phyloP scores from a whole-genome alignment of 2,329 filamentous ascomycete species.

The Sclerotinia borealis region DNA sequence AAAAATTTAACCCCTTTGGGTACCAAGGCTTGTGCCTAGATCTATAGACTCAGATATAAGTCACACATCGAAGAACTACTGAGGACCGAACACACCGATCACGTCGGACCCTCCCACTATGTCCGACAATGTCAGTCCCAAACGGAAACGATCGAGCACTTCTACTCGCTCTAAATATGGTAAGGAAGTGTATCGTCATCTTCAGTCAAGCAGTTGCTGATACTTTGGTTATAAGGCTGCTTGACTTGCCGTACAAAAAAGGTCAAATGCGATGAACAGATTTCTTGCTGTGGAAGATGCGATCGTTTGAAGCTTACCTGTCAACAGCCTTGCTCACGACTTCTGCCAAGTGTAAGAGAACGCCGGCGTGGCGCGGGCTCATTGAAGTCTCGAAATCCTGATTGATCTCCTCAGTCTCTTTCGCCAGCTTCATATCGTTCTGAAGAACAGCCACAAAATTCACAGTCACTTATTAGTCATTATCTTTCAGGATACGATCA shows the following conservation, averaged over 20 bases:
- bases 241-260: slow-evolving; percentile 14
- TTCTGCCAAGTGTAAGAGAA: slow-evolving; percentile 30
- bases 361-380: slow-evolving; percentile 25
- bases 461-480: neutral
- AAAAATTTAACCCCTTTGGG: neutral
- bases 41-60: neutral
- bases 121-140: neutral
- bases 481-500: neutral
- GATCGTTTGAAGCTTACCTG: slow-evolving; percentile 23
- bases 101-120: neutral
- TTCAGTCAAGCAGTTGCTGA: neutral
- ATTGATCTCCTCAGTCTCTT: slow-evolving; percentile 28
- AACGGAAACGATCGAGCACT: neutral
- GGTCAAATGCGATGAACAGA: slow-evolving; percentile 14
- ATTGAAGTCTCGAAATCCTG: slow-evolving; percentile 28
- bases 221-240: neutral
- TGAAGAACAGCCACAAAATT: neutral
- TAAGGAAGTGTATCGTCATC: neutral
- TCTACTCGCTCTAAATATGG: slow-evolving; percentile 1
- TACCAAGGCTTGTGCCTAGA: no score
- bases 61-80: neutral
- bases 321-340: slow-evolving; percentile 11
- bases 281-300: slow-evolving; percentile 8
- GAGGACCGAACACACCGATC: neutral
- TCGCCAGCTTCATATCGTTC: neutral